These are phyloP conservation scores for Chrysoporthe puriensis DNA, from an alignment of 2,329 filamentous ascomycete genomes.

Conservation along the genomic window DNA sequence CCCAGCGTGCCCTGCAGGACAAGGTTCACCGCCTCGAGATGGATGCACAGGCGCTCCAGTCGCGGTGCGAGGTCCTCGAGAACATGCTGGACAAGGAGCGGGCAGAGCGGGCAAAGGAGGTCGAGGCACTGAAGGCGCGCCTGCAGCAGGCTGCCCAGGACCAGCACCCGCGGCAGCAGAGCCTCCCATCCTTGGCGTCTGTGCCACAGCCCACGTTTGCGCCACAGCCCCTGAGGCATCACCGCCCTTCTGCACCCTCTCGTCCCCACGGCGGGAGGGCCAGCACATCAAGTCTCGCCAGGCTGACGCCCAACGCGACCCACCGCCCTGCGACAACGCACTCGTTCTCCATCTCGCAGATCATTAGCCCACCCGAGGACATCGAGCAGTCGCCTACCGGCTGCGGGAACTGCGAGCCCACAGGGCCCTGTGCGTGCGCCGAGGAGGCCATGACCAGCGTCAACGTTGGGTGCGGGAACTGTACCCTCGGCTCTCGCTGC, in stretches of 20 bases:
- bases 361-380: slow-evolving; percentile 58
- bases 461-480: slow-evolving; percentile 66
- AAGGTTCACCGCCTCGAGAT: slow-evolving; percentile 63
- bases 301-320: slow-evolving; percentile 18
- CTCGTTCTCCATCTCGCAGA: slow-evolving; percentile 59
- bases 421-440: slow-evolving; percentile 60
- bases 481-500: slow-evolving; percentile 64
- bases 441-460: slow-evolving; percentile 61
- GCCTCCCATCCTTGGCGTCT: slow-evolving; percentile 27
- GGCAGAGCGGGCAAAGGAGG: slow-evolving; percentile 44
- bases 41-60: slow-evolving; percentile 68
- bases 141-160: slow-evolving; percentile 26
- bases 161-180: slow-evolving; percentile 26
- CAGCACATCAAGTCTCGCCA: slow-evolving; percentile 27
- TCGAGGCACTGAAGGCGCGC: slow-evolving; percentile 23
- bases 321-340: slow-evolving; percentile 35
- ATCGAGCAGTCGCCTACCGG: slow-evolving; percentile 45
- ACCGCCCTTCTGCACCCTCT: slow-evolving; percentile 27
- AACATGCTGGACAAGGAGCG: slow-evolving; percentile 64
- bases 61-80: slow-evolving; percentile 65
- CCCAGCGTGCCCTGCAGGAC: slow-evolving; percentile 60
- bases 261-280: slow-evolving; percentile 20
- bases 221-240: slow-evolving; percentile 27
- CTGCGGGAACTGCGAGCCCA: slow-evolving; percentile 61
- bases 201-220: slow-evolving; percentile 24